These are phyloP conservation scores for Starmerella apis DNA, from an alignment of 805 yeast genomes.

Conservation along the genomic window DNA sequence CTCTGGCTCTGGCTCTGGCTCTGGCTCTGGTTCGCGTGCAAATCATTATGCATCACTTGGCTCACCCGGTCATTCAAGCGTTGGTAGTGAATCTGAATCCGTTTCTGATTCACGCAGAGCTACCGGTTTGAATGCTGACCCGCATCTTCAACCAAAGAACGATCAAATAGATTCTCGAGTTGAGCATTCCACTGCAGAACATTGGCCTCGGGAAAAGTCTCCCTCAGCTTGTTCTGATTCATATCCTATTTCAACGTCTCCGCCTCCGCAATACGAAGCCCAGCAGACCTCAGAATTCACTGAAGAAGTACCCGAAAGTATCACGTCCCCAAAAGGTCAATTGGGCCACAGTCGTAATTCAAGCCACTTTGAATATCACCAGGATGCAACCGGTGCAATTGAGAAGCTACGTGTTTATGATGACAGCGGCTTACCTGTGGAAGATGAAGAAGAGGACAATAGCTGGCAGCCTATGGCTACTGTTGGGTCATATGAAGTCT, in stretches of 20 bases:
- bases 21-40: not conserved
- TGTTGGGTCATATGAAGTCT: conserved; percentile 63
- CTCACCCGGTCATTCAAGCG: not conserved
- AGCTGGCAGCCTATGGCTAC: conserved; percentile 86
- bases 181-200: no score
- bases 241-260: not conserved
- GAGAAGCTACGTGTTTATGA: conserved; percentile 17
- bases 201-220: not conserved
- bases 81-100: not conserved
- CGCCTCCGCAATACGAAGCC: not conserved
- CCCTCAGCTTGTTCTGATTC: not conserved
- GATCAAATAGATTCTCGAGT: no score
- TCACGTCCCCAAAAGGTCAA: conserved; percentile 1
- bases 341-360: conserved; percentile 6
- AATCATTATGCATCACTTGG: not conserved
- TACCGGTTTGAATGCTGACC: no score
- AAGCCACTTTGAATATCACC: conserved; percentile 23
- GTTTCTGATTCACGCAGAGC: no score
- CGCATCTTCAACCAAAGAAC: no score
- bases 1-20: not conserved
- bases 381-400: conserved; percentile 23
- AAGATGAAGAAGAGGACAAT: conserved; percentile 32
- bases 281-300: not conserved
- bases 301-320: conserved; percentile 1
- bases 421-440: conserved; percentile 13